Conservation (phyloP, 257 asterid species). For the Scutellaria minor region DNA sequence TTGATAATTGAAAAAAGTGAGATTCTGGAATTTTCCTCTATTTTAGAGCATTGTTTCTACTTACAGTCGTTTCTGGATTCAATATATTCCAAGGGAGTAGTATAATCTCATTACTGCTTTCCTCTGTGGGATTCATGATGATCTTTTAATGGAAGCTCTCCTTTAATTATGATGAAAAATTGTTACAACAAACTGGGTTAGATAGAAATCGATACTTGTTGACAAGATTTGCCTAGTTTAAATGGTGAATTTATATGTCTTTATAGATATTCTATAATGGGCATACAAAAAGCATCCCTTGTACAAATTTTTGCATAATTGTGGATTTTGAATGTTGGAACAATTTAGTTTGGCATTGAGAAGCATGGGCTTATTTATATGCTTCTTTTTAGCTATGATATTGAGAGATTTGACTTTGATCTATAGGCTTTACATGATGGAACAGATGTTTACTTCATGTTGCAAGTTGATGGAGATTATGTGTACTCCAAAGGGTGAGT, state of each 20-base stretch:
- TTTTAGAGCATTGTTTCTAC: neutral
- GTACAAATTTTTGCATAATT: neutral
- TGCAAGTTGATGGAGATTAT: slow-evolving; percentile 82
- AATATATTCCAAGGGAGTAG: neutral
- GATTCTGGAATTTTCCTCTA: neutral
- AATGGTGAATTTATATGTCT: neutral
- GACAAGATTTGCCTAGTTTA: neutral
- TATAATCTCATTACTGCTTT: neutral
- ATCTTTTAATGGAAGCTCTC: neutral
- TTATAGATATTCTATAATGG: neutral
- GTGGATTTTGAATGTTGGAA: neutral
- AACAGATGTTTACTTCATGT: slow-evolving; percentile 64
- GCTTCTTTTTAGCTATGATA: slow-evolving; percentile 23
- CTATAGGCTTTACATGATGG: slow-evolving; percentile 88
- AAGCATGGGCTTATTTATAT: neutral
- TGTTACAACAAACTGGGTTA: neutral
- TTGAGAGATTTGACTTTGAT: slow-evolving; percentile 30
- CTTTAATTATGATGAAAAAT: neutral
- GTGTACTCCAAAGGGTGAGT: slow-evolving; percentile 76
- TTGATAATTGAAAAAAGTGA: neutral
- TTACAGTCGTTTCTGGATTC: slow-evolving; percentile 15
- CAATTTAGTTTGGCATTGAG: neutral
- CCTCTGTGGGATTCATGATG: neutral
- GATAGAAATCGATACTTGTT: slow-evolving; percentile 15
- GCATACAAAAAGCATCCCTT: neutral